Base-by-base conservation (phyloP, 164 flowering plant species). In the Kingdonia uniflora region DNA sequence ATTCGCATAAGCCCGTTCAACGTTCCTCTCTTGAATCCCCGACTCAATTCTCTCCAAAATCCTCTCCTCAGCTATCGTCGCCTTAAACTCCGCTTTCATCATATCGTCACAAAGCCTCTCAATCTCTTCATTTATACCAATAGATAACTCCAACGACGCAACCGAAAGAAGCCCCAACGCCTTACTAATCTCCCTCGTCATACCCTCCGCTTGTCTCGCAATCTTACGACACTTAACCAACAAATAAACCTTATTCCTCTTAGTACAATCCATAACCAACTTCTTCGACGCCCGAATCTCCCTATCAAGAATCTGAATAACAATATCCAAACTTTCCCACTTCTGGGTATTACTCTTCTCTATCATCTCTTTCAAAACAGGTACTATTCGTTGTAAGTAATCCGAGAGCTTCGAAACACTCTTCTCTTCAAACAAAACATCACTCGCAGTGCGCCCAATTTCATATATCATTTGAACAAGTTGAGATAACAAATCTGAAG, bases 1-100 rank as follows among this genome's bases (percentile, higher is more conserved):
- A 66, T 84, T 81, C 41, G 87, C 87, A 70, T 80, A 76, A 25
- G 80, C 61, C 14, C 84, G 75, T 55, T 80, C 80, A 19, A 71
- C 68, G 51, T 70, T 81, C 68, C 79, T 71, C 54, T 84, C 78
- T 39, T 74, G 78, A 52, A 84, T 76, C 55, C 92, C 92, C 1
- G 72, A 58, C 22, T 80, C 87, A 25, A 84, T 78, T 65, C 73
- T 80, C 61, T 75, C 75, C 72, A 84, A 35, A 21, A 81, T 77
- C 33, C 66, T 71, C 56, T 84, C 87, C 59, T 78, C 80, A 0
- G 70, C 76, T 24, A 69, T 46, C 45, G 85, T 80, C 29, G 85
- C 66, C 69, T 21, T 69, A 54, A 77, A 81, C 60, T 80, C 85
- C 13, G 73, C 82, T 48, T 44, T 61, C 50, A 56, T 45, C 87